Conservation (phyloP, 2,329 filamentous ascomycete species). For the Neurospora sp. region DNA sequence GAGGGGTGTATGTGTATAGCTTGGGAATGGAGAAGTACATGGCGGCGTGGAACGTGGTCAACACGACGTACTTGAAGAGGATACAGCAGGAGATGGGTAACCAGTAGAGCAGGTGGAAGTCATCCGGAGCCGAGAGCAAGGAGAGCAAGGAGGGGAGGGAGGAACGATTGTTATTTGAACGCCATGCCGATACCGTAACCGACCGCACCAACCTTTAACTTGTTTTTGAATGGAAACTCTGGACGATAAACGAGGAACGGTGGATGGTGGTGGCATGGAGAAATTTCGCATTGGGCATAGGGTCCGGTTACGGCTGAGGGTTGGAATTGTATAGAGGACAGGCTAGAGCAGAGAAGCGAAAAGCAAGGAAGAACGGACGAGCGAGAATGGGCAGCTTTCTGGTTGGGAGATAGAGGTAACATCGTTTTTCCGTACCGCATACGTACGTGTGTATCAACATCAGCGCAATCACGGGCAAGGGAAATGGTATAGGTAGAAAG, state of each 20-base stretch:
- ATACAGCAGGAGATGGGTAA: constrained; percentile 47
- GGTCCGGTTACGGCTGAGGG: not conserved
- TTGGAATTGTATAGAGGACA: not conserved
- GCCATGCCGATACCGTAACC: not conserved
- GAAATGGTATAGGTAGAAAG: not conserved
- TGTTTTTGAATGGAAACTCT: not conserved
- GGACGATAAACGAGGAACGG: not conserved
- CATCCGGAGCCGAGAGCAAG: not conserved
- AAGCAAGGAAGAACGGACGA: not conserved
- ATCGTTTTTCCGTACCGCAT: not conserved
- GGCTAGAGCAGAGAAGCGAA: not conserved
- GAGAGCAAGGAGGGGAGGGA: not conserved
- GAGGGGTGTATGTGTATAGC: no score
- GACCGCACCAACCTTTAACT: not conserved
- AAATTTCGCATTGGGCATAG: not conserved
- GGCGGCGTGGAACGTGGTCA: constrained; percentile 67
- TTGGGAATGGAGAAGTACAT: constrained; percentile 89
- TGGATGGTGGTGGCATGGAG: not conserved
- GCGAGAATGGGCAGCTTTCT: not conserved
- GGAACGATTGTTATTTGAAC: not conserved
- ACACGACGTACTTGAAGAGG: constrained; percentile 55
- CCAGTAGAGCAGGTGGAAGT: constrained; percentile 8
- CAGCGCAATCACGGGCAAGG: not conserved
- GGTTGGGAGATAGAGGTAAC: not conserved
- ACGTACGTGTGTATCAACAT: constrained; percentile 2